These are phyloP conservation scores for Colletotrichum shisoi DNA, from an alignment of 2,329 filamentous ascomycete genomes.

Conservation along the genomic window DNA sequence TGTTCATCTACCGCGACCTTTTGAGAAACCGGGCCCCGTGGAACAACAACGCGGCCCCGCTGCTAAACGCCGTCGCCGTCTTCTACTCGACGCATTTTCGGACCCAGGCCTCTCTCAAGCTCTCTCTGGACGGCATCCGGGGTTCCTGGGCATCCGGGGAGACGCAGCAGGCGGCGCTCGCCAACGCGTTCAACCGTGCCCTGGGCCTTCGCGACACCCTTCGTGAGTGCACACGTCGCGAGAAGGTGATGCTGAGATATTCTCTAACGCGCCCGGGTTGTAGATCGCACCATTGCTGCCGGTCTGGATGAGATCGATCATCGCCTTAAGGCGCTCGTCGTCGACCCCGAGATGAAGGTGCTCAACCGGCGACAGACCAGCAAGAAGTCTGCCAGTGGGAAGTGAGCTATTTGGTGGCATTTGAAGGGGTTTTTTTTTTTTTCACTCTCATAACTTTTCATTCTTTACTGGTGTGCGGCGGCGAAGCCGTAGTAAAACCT, in stretches of 20 bases:
- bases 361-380: constrained; percentile 11
- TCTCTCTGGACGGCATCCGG: constrained; percentile 6
- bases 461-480: background rate
- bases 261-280: background rate
- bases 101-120: constrained; percentile 37
- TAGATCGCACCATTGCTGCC: constrained; percentile 19
- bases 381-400: constrained; percentile 13
- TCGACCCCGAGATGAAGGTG: constrained; percentile 37
- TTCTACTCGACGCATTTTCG: constrained; percentile 42
- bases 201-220: constrained; percentile 46
- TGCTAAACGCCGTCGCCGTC: constrained; percentile 41
- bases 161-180: constrained; percentile 13
- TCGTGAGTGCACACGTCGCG: constrained; percentile 45
- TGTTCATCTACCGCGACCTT: constrained; percentile 59
- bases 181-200: constrained; percentile 9
- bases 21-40: constrained; percentile 36
- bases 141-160: background rate
- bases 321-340: constrained; percentile 29
- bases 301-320: constrained; percentile 15
- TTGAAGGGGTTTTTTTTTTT: background rate
- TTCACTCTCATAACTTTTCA: background rate
- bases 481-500: too few relatives aligned
- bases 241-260: background rate
- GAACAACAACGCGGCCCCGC: constrained; percentile 5
- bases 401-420: background rate